These are phyloP conservation scores for Prunus mume DNA, from an alignment of 306 rosid species.

Conservation along the genomic window DNA sequence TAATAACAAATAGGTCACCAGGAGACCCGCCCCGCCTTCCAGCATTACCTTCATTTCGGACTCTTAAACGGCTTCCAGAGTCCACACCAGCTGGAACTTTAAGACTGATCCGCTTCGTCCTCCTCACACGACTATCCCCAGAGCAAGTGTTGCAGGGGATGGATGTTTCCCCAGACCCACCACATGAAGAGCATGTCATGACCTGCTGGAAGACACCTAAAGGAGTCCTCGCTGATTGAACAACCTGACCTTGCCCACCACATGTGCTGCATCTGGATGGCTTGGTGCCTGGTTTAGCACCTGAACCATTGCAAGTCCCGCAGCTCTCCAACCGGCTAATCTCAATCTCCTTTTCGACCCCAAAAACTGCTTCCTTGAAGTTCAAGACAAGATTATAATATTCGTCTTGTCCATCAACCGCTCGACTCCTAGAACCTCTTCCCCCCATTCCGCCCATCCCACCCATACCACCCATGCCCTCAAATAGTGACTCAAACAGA, in stretches of 20 bases:
- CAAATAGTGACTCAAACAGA: conserved; percentile 58
- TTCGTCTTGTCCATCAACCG: conserved; percentile 63
- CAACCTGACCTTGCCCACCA: conserved; percentile 97
- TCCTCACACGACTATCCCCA: conserved; percentile 93
- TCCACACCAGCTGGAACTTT: conserved; percentile 98
- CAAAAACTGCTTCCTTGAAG: conserved; percentile 95
- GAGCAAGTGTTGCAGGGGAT: conserved; percentile 94
- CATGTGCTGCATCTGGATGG: conserved; percentile 82
- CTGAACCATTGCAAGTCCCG: conserved; percentile 89
- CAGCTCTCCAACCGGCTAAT: conserved; percentile 82
- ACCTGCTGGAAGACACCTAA: conserved; percentile 97
- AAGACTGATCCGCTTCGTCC: conserved; percentile 83
- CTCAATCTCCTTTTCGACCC: conserved; percentile 94
- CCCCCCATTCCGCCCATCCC: conserved; percentile 53
- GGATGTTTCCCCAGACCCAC: conserved; percentile 81
- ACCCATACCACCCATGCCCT: conserved; percentile 37
- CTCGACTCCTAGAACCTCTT: conserved; percentile 55
- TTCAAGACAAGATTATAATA: conserved; percentile 75
- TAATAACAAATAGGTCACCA: conserved; percentile 87
- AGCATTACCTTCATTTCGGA: conserved; percentile 91
- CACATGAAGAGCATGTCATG: conserved; percentile 94
- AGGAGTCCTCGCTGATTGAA: conserved; percentile 87
- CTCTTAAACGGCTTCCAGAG: conserved; percentile 94
- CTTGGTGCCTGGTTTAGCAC: conserved; percentile 92
- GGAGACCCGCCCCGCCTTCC: conserved; percentile 90